Percentiles rank a stretch among this genome's conserved stretches.
Conservation (phyloP, 1,139 yeast species). For the Insectozyma bohioensis region DNA sequence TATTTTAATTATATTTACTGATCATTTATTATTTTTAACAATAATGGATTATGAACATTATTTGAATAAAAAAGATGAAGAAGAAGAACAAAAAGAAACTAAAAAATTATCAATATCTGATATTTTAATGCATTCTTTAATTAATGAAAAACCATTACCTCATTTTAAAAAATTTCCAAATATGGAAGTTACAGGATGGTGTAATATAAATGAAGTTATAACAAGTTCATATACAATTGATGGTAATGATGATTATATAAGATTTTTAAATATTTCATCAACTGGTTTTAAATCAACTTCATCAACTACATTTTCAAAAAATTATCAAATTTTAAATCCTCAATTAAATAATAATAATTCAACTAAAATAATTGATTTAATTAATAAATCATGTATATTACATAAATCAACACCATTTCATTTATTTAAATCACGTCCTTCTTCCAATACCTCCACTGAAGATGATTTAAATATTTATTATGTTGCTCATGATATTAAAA, state of each 20-base stretch:
- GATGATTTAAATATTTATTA: slow-evolving; percentile 54
- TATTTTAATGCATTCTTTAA: slow-evolving; percentile 82
- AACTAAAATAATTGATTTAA: slow-evolving; percentile 52
- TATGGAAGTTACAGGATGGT: slow-evolving; percentile 69
- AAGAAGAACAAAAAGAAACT: slow-evolving; percentile 24
- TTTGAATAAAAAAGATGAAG: slow-evolving; percentile 14
- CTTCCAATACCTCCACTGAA: too few relatives aligned
- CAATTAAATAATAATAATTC: slow-evolving; percentile 10
- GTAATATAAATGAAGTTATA: slow-evolving; percentile 55
- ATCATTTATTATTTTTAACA: slow-evolving; percentile 64
- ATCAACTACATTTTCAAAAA: slow-evolving; percentile 13
- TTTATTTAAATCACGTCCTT: slow-evolving; percentile 61
- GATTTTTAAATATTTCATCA: slow-evolving; percentile 26
- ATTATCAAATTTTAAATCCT: slow-evolving; percentile 7
- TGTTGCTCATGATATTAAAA: slow-evolving; percentile 72
- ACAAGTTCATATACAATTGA: slow-evolving; percentile 44
- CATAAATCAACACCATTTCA: slow-evolving; percentile 86
- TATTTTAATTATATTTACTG: slow-evolving; percentile 76
- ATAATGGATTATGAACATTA: slow-evolving; percentile 45
- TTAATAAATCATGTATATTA: slow-evolving; percentile 76
- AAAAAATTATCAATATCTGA: slow-evolving; percentile 71
- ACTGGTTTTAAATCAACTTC: slow-evolving; percentile 22
- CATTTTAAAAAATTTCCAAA: slow-evolving; percentile 54
- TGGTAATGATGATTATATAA: slow-evolving; percentile 22
- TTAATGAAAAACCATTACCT: slow-evolving; percentile 79